Evolutionary conservation across 2,329 filamentous ascomycete genomes (phyloP), one percentile per base, ranked within the genome.

Genomic region (Dactylellina parvicollis): DNA sequence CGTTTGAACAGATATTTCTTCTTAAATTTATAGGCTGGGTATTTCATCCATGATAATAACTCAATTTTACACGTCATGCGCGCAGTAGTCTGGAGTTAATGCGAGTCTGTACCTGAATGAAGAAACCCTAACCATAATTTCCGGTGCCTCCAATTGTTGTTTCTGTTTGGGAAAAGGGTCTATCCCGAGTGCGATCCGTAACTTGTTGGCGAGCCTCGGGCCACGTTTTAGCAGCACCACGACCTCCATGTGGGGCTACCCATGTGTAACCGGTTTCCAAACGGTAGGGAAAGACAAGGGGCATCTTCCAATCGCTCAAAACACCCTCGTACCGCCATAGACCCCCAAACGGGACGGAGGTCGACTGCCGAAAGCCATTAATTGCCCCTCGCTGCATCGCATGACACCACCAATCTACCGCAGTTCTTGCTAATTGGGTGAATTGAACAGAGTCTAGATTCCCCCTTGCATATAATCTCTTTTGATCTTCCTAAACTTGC

Each of bases 151-250:
- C 62, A 56, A 56, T 67, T 38, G 62, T 67, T 59, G 52, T 52
- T 20, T 56, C 52, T 40, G 47, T 50, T 40, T 59, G 52, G 16
- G 38, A 50, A 60, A 47, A 59, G 62, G 52, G 44, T 59, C 42
- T 36, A 59, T 46, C 52, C 62, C 62, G 62, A 67, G 62, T 67
- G 62, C 62, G 62, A 67, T 67, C 50, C 62, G 47, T n/a, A 50
- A 44, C 24, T 57, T 34, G 40, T 59, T 67, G 62, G 62, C 54
- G 62, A 67, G 22, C 52, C 62, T 59, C 30, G 62, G 52, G 52
- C 52, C 52, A 67, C 44, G 62, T 67, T 59, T 67, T 57, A 67
- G 52, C 44, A 44, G 47, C 44, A 52, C 42, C 52, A 59, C 40
- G 40, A 38, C 26, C 24, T 28, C 32, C 34, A 50, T 24, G 62